Conservation (phyloP, 2,329 filamentous ascomycete genomes). For the Botrytis galanthina region DNA sequence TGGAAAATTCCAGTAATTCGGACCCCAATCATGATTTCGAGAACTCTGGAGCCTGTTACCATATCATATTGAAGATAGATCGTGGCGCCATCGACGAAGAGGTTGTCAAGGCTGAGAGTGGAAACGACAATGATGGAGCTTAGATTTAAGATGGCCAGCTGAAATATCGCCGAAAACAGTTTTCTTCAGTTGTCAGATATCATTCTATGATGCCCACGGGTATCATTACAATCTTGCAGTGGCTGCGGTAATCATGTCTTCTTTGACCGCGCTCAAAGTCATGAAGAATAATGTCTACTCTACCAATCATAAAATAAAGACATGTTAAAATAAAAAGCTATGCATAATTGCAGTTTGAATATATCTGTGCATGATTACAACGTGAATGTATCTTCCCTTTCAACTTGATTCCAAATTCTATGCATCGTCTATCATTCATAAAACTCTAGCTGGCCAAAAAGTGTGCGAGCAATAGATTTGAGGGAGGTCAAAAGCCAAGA, state of each 20-base stretch:
- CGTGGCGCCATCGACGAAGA: neutral
- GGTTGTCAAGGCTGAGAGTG: neutral
- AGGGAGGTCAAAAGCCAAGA: too few relatives aligned
- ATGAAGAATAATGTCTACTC: neutral
- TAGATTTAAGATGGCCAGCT: rapidly evolving
- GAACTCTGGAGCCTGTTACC: neutral
- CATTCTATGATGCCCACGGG: neutral
- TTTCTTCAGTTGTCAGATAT: neutral
- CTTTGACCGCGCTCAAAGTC: neutral
- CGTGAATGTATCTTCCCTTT: neutral
- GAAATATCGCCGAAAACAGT: neutral
- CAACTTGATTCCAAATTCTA: rapidly evolving
- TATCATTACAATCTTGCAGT: too few relatives aligned
- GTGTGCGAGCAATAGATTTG: neutral
- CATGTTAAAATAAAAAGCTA: too few relatives aligned
- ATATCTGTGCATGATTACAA: too few relatives aligned
- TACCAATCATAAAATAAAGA: neutral
- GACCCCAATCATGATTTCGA: neutral
- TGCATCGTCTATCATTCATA: neutral
- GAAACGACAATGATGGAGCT: neutral
- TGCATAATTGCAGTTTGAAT: neutral
- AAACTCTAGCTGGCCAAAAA: too few relatives aligned
- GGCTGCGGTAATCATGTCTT: neutral
- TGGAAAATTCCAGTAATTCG: neutral
- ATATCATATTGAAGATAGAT: neutral